A percentile compares a stretch with the other conserved stretches of the same genome.
phyloP scores from a whole-genome alignment of 805 yeast species.

The Ogataea paraovalis region DNA sequence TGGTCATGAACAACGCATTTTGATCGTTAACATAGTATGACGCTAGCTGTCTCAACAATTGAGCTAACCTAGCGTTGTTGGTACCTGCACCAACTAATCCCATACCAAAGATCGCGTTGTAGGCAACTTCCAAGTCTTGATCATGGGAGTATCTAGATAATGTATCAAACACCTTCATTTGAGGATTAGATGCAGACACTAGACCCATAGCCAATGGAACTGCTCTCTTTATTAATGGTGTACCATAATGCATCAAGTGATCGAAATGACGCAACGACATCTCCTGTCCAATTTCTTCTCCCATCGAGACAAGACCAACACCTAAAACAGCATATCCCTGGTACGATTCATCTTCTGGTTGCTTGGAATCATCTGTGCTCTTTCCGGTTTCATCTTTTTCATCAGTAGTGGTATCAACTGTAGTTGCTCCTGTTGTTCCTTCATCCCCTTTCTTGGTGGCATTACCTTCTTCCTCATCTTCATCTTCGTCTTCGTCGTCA shows the following conservation, averaged over 20 bases:
- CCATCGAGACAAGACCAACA: conserved; percentile 91
- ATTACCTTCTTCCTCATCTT: conserved; percentile 47
- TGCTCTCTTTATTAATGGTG: conserved; percentile 81
- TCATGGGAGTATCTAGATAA: conserved; percentile 96
- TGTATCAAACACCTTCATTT: conserved; percentile 95
- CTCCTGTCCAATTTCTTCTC: conserved; percentile 96
- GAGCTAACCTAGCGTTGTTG: conserved; percentile 96
- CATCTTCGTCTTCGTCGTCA: conserved; percentile 54
- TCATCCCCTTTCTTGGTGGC: conserved; percentile 53
- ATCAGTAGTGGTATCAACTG: conserved; percentile 6
- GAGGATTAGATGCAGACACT: conserved; percentile 88
- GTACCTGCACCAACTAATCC: conserved; percentile 99
- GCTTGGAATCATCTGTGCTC: conserved; percentile 20
- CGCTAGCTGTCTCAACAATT: conserved; percentile 90
- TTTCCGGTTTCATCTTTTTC: conserved; percentile 26
- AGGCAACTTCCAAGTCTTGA: conserved; percentile 88
- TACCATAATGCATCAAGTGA: conserved; percentile 97
- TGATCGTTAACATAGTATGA: conserved; percentile 87
- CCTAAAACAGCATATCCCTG: conserved; percentile 94
- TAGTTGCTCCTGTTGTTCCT: conserved; percentile 25
- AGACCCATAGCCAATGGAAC: conserved; percentile 99
- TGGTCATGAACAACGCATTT: conserved; percentile 85
- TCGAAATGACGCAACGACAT: conserved; percentile 97
- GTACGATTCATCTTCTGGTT: conserved; percentile 52
- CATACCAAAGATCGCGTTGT: conserved; percentile 93